Evolutionary conservation across 179 eudicot genomes (phyloP), one percentile per base, ranked within the genome.

Genomic region (Silene noctiflora): DNA sequence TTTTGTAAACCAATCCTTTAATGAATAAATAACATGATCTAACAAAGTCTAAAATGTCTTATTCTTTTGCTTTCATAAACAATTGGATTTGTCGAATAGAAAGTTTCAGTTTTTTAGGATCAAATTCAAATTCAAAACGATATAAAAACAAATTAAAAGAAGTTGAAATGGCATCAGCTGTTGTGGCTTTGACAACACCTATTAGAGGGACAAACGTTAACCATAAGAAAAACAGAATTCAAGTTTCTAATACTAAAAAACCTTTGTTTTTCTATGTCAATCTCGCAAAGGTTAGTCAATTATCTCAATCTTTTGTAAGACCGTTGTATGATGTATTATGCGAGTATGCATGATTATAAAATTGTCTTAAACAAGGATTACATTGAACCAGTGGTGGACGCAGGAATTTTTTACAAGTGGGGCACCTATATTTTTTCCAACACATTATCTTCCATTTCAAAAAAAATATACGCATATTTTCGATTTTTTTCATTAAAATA

Each of bases 241-340:
- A 81, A 71, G 84, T 81, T 22, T 81, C 84, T 5, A 81, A 81
- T 21, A 81, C 84, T 33, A 81, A 81, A 66, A 81, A 81, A 11
- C 84, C 84, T 73, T 71, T 81, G 2, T 81, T 77, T 48, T 77
- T 81, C 65, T 81, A 81, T 63, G 84, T 81, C n/a, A 81, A 81
- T 73, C 84, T 81, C 19, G 84, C 84, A 9, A 81, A 77, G 83
- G 80, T 80, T 63, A 53, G 35, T 31, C 46, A 11, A 44, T 24
- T 48, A 29, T 29, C 33, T 29, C 2, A 8, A 8, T 44, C 11
- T 4, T 58, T 7, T 11, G 46, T 39, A 39, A 39, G 46, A 39
- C 11, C 11, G 11, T 39, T 39, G 1, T 39, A 39, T 39, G 46
- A 1, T 8, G n/a, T n/a, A n/a, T n/a, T n/a, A n/a, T n/a, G n/a